Evolutionary conservation across 2,329 filamentous ascomycete species (phyloP).

Genomic region (Claviceps monticola): DNA sequence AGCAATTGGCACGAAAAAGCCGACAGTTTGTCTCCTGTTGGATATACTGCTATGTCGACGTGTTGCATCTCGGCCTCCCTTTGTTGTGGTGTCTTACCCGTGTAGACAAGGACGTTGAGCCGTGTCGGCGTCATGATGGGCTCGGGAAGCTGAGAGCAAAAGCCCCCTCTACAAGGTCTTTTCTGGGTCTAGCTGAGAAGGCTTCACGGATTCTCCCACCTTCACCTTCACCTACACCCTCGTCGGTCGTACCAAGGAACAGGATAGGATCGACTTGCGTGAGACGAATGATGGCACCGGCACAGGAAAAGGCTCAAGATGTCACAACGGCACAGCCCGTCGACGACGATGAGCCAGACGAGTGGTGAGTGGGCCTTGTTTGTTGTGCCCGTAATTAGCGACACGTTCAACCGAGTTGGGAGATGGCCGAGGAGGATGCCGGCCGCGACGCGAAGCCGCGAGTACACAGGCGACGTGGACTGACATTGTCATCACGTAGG

Average conservation of each 20-base stretch:
- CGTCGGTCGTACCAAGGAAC: neutral
- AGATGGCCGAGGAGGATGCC: no score
- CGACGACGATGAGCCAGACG: conserved; percentile 72
- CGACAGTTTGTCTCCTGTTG: neutral
- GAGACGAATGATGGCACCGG: conserved; percentile 30
- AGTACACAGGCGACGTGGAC: neutral
- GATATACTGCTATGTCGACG: no score
- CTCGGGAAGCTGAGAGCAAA: conserved; percentile 1
- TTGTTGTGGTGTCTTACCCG: conserved; percentile 39
- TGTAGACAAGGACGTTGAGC: conserved; percentile 88
- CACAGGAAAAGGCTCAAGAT: conserved; percentile 28
- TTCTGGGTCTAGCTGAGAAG: neutral
- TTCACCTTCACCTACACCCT: neutral
- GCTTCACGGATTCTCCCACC: neutral
- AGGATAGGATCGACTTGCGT: neutral
- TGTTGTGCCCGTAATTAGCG: no score
- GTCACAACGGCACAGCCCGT: conserved; percentile 22
- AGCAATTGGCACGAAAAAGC: neutral
- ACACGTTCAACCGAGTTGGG: no score
- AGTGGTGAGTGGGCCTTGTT: conserved; percentile 52
- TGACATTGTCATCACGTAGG: conserved; percentile 36
- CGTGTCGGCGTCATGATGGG: conserved; percentile 48
- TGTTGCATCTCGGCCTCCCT: no score
- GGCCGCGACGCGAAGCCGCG: neutral
- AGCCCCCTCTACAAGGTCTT: neutral